phyloP scores from a whole-genome alignment of 2,329 filamentous ascomycete genomes.

The Exophiala sideris region DNA sequence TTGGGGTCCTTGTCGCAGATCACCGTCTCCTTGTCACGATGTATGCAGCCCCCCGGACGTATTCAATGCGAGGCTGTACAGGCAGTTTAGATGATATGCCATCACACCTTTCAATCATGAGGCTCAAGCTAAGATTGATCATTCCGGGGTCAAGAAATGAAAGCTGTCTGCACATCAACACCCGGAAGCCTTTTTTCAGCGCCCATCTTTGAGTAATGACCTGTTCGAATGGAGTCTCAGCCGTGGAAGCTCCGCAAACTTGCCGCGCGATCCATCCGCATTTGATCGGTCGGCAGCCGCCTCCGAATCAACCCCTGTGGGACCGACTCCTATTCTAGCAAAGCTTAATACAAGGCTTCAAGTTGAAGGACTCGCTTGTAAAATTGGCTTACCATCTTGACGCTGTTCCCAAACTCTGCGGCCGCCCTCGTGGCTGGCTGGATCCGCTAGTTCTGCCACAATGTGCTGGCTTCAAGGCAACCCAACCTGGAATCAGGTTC shows the following conservation, averaged over 20 bases:
- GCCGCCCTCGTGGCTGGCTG: conserved; percentile 22
- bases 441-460: conserved; percentile 1
- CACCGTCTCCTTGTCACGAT: no score
- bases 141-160: no score
- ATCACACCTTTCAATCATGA: no score
- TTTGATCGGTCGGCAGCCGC: not conserved
- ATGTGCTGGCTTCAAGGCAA: not conserved
- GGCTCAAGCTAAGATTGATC: no score
- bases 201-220: no score
- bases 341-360: not conserved
- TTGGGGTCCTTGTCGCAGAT: no score
- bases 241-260: not conserved
- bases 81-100: no score
- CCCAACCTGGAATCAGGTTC: conserved; percentile 2
- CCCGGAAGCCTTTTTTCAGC: no score
- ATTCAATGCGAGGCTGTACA: no score
- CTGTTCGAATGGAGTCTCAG: not conserved
- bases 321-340: conserved; percentile 10
- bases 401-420: conserved; percentile 6
- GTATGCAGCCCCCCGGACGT: no score
- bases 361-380: conserved; percentile 8
- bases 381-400: conserved; percentile 20
- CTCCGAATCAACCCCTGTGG: not conserved
- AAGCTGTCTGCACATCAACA: no score
- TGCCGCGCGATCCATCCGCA: not conserved